phyloP scores from a whole-genome alignment of 768 basidiomycete species.

The Daedaleopsis sinensis region DNA sequence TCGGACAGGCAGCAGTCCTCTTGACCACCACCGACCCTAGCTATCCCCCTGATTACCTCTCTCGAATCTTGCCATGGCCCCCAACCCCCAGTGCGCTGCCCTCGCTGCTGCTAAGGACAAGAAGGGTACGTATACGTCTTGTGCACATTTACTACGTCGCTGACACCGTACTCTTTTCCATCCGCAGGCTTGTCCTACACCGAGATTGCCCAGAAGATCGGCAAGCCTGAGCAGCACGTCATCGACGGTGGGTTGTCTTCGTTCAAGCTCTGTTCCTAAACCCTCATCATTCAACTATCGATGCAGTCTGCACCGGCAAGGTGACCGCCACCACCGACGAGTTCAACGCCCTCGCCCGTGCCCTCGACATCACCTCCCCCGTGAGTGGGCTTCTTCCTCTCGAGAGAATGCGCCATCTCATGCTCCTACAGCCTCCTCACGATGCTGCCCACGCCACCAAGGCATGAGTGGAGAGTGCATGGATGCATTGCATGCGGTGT shows the following conservation, averaged over 20 bases:
- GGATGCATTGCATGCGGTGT: not conserved
- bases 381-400: conserved; percentile 14
- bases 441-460: conserved; percentile 31
- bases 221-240: conserved; percentile 49
- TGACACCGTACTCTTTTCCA: not conserved
- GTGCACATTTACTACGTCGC: not conserved
- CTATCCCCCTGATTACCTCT: not conserved
- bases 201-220: conserved; percentile 50
- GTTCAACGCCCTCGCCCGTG: conserved; percentile 32
- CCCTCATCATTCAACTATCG: not conserved
- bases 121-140: conserved; percentile 43
- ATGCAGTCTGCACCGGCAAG: conserved; percentile 31
- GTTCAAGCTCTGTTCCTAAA: not conserved
- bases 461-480: not conserved
- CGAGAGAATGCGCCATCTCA: not conserved
- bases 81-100: conserved; percentile 60
- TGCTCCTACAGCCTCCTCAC: conserved; percentile 28
- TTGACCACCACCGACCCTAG: not conserved
- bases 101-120: conserved; percentile 52
- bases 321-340: conserved; percentile 27
- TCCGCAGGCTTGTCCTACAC: conserved; percentile 49
- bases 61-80: conserved; percentile 41
- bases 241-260: conserved; percentile 48
- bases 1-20: not conserved
- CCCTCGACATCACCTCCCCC: conserved; percentile 28